Evolutionary conservation across 257 asterid species (phyloP), one percentile per base, ranked within the genome.

Genomic region (Solanum sejunctum): DNA sequence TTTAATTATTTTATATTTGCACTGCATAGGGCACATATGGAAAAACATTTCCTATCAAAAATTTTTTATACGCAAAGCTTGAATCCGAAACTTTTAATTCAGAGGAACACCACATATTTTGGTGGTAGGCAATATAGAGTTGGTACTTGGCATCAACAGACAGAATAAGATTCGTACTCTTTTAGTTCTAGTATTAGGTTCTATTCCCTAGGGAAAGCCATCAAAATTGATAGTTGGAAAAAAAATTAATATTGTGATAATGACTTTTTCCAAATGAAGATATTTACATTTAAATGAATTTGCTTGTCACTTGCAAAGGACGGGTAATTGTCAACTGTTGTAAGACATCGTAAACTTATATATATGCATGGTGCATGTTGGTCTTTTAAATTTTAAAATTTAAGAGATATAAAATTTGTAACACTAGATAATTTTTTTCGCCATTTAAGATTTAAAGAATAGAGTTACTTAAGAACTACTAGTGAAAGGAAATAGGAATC

Each of bases 241-340:
- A 6, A 7, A 36, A 67, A 17, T 11, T 23, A 26, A 18, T 8
- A 17, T 17, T 70, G 15, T 17, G 54, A 36, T 69, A 21, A 73
- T 75, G 81, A 13, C 63, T 73, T 49, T 23, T 47, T 47, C 8
- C 21, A 21, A 7, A 49, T 75, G 58, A 10, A 32, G 58, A 21
- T 26, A 45, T 12, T 13, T 75, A 23, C 23, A 71, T 6, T 75
- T 6, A 0, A 20, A 57, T 66, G 4, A 12, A 57, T 21, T 64
- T 58, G 60, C 47, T 83, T 3, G 21, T 32, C 21, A 41, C 43
- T 80, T 79, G 60, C 84, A 61, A 61, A 23, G 32, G 45, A 60
- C 73, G 67, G 84, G 77, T 84, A 39, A 61, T 86, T 83, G 73
- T 86, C 88, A 84, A 87, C 51, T 87, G 89, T 87, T 81, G 88